Base-by-base conservation (phyloP, 441 rosid genomes). In the Rhodomyrtus psidioides region DNA sequence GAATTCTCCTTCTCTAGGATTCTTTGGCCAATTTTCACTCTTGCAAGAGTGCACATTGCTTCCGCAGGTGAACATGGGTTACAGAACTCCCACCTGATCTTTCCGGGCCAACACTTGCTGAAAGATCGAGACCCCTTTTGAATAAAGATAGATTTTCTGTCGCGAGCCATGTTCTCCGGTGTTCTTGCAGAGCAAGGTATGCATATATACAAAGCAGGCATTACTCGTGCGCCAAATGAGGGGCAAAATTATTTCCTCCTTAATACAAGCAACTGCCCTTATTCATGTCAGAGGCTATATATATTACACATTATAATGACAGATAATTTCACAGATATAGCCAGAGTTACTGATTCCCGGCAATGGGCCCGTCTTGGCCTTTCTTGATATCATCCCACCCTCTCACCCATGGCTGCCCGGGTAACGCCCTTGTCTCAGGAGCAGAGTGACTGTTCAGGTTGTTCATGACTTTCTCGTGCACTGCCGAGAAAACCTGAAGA, bases 331-430 rank as follows among this genome's bases (percentile, higher is more conserved):
- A 23, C 8, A 70, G 3, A 39, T 70, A 39, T 10, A 70, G 16
- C 79, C 51, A 12, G 84, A 79, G 74, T 85, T 89, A 94, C 92
- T 94, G 97, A 83, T 94, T 94, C 75, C 97, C 95, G 3, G 94
- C 87, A 2, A 89, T 83, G 30, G 95, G 96, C 83, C 90, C 85
- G 55, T 90, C 91, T 2, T 84, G 90, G 21, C 88, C 88, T 89
- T 94, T 93, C 93, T 93, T 94, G 89, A 93, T 85, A 89, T 94
- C 96, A 83, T 94, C 94, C 97, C 97, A 94, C 23, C 97, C 97
- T 88, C 94, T 90, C 49, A 94, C 95, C 97, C 97, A 94, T 53
- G 92, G 93, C 89, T 93, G 91, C 81, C 97, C 96, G 3, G 92
- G 92, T 34, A 85, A 76, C 28, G 96, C 93, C 17, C 94, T 88